These are phyloP conservation scores for Platanthera zijinensis DNA, from an alignment of 106 monocot genomes.

Conservation along the genomic window DNA sequence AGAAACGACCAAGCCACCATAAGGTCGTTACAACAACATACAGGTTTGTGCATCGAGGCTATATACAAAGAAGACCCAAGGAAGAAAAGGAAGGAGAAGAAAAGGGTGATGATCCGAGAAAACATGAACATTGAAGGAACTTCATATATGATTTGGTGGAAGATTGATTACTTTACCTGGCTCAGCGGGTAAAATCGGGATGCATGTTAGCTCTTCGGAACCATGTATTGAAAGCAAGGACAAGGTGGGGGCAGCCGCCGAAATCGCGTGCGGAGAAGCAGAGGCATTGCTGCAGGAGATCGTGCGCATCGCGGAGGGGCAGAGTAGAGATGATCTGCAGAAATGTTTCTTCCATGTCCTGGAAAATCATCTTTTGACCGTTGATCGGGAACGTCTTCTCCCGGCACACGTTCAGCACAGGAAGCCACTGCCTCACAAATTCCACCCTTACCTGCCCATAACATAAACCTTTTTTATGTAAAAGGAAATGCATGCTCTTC, in stretches of 20 bases:
- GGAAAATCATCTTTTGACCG: conserved; percentile 33
- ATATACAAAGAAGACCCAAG: background rate
- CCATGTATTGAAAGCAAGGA: conserved; percentile 79
- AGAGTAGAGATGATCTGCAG: conserved; percentile 83
- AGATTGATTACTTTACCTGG: background rate
- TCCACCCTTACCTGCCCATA: conserved; percentile 67
- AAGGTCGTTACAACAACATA: background rate
- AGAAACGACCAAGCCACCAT: too few relatives aligned
- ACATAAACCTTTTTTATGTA: background rate
- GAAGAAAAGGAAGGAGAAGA: background rate
- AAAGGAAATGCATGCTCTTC: background rate
- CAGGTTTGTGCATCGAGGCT: background rate
- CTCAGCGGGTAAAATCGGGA: conserved; percentile 14
- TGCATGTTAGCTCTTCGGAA: conserved; percentile 61
- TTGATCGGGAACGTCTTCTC: conserved; percentile 47
- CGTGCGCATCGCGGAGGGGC: conserved; percentile 64
- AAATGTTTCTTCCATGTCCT: conserved; percentile 87
- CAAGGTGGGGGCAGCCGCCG: conserved; percentile 72
- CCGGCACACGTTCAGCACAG: conserved; percentile 79
- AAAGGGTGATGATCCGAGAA: background rate
- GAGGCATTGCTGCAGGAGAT: conserved; percentile 73
- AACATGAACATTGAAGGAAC: background rate
- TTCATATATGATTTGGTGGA: background rate
- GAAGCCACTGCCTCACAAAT: conserved; percentile 82
- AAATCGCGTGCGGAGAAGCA: conserved; percentile 78